Base-by-base conservation (phyloP, 2,329 filamentous ascomycete genomes). In the Leptographium procerum region DNA sequence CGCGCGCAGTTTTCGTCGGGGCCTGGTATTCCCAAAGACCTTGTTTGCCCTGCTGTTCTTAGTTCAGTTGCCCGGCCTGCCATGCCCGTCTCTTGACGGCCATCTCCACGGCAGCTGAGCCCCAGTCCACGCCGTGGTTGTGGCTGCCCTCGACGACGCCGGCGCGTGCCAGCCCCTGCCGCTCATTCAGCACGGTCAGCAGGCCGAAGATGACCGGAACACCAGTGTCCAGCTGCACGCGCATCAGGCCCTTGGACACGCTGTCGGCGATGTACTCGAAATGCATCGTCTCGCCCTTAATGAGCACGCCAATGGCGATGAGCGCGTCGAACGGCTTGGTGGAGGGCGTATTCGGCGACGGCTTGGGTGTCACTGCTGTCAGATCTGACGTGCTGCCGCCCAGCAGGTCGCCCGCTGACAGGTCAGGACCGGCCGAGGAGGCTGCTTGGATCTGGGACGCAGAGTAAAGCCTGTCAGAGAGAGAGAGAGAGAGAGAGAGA, bases 211-310 rank as follows among this genome's bases (percentile, higher is more conserved):
- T 83, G 60, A 99, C 87, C 34, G 94, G 94, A 55, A 95, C 83
- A 51, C 89, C 88, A 11, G 84, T 85, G 70, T 99, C 92, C 58
- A 97, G 78, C 72, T 95, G 91, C 60, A 97, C 85, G 63, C 89
- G 85, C 94, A 99, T 99, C 61, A 99, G 79, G 8, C 90, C 94
- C 62, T 96, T 89, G 59, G 85, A 90, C 8, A 95, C 91, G 47
- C 89, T 84, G 64, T 97, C 94, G 48, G 91, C 82, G 67, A 99
- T 99, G 76, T 99, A 97, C 75, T 99, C 94, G 69, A 99, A 99
- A 75, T 99, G 94, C 91, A 96, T 96, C 8, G 94, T 97, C 74
- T 95, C 89, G 71, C 94, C 94, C 78, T 99, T 99, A 76, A 99
- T 96, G 61, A 99, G 83, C 59, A 96, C 91, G 58, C 94, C 94